phyloP scores from a whole-genome alignment of 1,284 basidiomycete genomes.

The Thecaphora thlaspeos region DNA sequence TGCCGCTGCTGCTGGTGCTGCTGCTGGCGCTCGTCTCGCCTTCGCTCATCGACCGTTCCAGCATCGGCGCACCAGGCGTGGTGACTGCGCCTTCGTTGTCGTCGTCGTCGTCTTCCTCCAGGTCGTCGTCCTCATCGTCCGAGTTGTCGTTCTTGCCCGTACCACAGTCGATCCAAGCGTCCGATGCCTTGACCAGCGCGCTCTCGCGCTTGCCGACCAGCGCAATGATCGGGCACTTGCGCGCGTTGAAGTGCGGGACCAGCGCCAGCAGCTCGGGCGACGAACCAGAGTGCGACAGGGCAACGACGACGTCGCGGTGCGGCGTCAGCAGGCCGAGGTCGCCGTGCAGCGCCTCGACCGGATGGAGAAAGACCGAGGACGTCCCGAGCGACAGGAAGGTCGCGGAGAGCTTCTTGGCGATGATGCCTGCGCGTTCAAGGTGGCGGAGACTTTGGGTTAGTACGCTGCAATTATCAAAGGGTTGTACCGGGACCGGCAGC shows the following conservation, averaged over 20 bases:
- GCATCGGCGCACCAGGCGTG: no score
- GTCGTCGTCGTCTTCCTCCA: neutral
- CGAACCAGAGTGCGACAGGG: conserved; percentile 58
- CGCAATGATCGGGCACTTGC: conserved; percentile 55
- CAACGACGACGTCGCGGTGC: conserved; percentile 56
- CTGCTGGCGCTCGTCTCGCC: neutral
- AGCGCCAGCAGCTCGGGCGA: conserved; percentile 58
- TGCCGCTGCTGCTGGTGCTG: neutral
- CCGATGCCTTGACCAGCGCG: conserved; percentile 51
- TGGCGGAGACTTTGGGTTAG: no score
- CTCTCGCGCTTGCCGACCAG: conserved; percentile 53
- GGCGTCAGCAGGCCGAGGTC: conserved; percentile 58
- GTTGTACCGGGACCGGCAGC: no score
- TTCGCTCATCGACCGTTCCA: neutral
- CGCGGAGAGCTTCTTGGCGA: conserved; percentile 49
- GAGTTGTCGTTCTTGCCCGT: conserved; percentile 48
- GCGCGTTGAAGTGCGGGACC: conserved; percentile 52
- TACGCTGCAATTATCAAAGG: no score
- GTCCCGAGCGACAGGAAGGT: conserved; percentile 55
- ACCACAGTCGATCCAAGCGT: conserved; percentile 56
- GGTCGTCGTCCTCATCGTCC: conserved; percentile 25
- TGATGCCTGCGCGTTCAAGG: conserved; percentile 38
- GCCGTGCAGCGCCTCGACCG: conserved; percentile 59
- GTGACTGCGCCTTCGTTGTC: neutral
- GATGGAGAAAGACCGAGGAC: conserved; percentile 58